Evolutionary conservation across 306 rosid genomes (phyloP).

Genomic region (Quercus engelmannii): DNA sequence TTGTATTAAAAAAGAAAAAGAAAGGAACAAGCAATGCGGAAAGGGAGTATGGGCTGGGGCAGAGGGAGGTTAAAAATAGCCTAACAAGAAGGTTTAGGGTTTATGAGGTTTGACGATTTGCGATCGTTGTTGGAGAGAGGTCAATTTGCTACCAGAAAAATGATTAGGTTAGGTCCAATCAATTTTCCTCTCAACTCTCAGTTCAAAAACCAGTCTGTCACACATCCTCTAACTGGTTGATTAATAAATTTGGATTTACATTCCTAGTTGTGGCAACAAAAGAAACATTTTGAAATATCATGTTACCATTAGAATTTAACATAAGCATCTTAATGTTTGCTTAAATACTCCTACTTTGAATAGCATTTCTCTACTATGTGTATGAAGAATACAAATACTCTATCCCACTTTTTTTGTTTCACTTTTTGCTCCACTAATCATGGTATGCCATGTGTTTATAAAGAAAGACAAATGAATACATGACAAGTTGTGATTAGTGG

Average conservation of each 20-base stretch:
- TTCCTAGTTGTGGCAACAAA: not conserved
- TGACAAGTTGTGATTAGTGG: too few species aligned
- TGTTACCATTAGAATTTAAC: not conserved
- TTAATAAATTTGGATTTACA: not conserved
- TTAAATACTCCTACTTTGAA: not conserved
- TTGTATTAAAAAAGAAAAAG: too few species aligned
- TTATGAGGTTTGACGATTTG: not conserved
- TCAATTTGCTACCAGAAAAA: not conserved
- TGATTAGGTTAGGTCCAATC: not conserved
- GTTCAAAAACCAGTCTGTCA: not conserved
- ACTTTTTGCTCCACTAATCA: too few species aligned
- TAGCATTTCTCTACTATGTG: not conserved
- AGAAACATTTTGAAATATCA: not conserved
- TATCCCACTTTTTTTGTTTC: too few species aligned
- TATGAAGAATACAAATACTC: not conserved
- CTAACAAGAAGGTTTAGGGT: not conserved
- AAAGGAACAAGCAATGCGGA: not conserved
- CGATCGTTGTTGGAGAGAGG: not conserved
- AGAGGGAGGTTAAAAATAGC: not conserved
- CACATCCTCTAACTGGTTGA: not conserved
- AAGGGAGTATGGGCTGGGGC: not conserved
- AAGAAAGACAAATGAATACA: too few species aligned
- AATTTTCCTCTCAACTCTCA: not conserved
- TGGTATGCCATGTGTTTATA: too few species aligned
- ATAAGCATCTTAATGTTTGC: not conserved